These are phyloP conservation scores for Cladobotryum protrusum DNA, from an alignment of 2,329 filamentous ascomycete species.

Conservation along the genomic window DNA sequence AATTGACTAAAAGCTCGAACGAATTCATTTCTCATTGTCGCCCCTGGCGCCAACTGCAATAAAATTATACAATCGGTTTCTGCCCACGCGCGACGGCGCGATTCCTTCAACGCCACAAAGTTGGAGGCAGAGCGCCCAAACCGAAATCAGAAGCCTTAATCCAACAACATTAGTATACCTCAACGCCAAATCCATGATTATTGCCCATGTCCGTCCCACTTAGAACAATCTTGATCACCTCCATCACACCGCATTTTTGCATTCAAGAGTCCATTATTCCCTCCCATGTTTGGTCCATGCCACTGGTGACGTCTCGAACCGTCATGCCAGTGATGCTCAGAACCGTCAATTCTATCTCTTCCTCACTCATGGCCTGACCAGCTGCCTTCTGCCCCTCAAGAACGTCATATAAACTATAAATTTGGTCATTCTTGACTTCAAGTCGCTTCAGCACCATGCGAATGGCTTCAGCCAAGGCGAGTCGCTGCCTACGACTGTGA, in stretches of 20 bases:
- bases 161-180: constrained; percentile 9
- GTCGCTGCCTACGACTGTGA: constrained; percentile 58
- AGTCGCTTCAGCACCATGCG: constrained; percentile 55
- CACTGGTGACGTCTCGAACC: constrained; percentile 32
- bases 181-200: constrained; percentile 19
- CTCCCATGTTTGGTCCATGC: constrained; percentile 38
- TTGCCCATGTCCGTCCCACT: constrained; percentile 13
- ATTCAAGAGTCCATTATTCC: constrained; percentile 27
- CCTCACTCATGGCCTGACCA: constrained; percentile 56
- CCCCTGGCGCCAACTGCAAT: not conserved
- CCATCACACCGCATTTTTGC: not conserved
- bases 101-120: not conserved
- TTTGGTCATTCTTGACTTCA: constrained; percentile 69
- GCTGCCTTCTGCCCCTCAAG: constrained; percentile 69
- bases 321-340: constrained; percentile 46
- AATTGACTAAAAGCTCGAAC: not conserved
- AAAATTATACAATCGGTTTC: not conserved
- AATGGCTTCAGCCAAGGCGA: constrained; percentile 54
- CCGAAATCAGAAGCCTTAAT: not conserved
- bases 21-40: not conserved
- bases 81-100: not conserved
- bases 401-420: constrained; percentile 79
- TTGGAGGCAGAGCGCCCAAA: not conserved
- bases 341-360: constrained; percentile 59
- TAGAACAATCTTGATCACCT: not conserved